phyloP scores from a whole-genome alignment of 1,284 basidiomycete species.

The Entoloma clypeatum region DNA sequence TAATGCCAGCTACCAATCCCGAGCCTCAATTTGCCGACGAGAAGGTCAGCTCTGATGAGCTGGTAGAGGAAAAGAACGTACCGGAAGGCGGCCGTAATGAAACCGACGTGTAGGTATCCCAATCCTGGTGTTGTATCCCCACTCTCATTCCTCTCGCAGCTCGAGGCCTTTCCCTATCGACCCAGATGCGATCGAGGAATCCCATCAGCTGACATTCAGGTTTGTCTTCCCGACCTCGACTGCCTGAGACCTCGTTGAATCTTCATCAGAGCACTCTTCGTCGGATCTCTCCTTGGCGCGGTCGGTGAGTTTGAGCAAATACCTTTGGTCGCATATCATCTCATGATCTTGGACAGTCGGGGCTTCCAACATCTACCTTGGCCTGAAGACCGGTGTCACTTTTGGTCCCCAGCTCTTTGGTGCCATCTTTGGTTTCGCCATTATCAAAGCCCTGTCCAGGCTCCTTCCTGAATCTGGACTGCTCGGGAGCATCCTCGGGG shows the following conservation, averaged over 20 bases:
- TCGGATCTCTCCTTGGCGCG: slow-evolving; percentile 57
- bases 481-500: slow-evolving; percentile 47
- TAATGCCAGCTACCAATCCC: no score
- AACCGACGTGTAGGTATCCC: no score
- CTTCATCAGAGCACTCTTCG: slow-evolving; percentile 47
- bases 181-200: slow-evolving; percentile 47
- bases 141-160: slow-evolving; percentile 21
- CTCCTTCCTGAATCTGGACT: slow-evolving; percentile 44
- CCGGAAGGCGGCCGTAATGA: no score
- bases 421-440: slow-evolving; percentile 63
- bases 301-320: slow-evolving; percentile 36
- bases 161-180: slow-evolving; percentile 51
- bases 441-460: slow-evolving; percentile 57
- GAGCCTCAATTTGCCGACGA: no score
- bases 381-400: slow-evolving; percentile 67
- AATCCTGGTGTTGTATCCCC: no score
- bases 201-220: slow-evolving; percentile 53
- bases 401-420: slow-evolving; percentile 65
- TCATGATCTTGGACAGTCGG: slow-evolving; percentile 34
- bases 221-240: slow-evolving; percentile 15
- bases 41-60: no score
- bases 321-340: not conserved
- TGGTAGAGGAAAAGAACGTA: no score
- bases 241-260: not conserved
- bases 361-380: slow-evolving; percentile 66